Conservation (phyloP, 1,284 basidiomycete genomes). For the Sporisorium graminicola region DNA sequence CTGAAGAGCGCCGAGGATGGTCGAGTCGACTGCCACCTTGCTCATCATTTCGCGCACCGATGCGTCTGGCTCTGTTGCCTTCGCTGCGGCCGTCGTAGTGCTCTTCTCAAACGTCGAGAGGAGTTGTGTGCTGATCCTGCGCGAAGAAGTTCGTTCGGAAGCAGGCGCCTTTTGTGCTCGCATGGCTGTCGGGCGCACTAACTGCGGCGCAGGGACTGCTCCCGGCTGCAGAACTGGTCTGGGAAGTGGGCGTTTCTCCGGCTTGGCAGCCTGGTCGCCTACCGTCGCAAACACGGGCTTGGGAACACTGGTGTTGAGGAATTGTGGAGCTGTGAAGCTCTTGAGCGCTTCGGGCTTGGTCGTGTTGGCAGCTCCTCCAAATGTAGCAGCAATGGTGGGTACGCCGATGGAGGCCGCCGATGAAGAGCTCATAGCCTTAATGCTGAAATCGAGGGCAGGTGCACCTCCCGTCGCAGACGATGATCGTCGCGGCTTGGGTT, state of each 20-base stretch:
- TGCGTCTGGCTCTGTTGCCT: conserved; percentile 1
- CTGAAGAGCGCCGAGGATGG: conserved; percentile 34
- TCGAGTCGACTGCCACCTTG: conserved; percentile 45
- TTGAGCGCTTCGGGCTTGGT: conserved; percentile 42
- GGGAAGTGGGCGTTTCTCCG: conserved; percentile 39
- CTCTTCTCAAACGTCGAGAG: conserved; percentile 44
- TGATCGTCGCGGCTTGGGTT: conserved; percentile 52
- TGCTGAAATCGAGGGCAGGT: conserved; percentile 61
- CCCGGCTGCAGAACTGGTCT: conserved; percentile 39
- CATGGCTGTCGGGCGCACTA: conserved; percentile 42
- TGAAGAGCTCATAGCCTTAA: conserved; percentile 27
- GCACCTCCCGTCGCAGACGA: conserved; percentile 40
- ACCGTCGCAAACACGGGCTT: conserved; percentile 45
- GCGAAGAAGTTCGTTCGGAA: conserved; percentile 20
- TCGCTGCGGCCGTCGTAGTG: conserved; percentile 1
- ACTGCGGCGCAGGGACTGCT: conserved; percentile 27
- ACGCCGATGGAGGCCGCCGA: conserved; percentile 28
- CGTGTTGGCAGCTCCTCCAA: conserved; percentile 15
- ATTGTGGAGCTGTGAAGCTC: conserved; percentile 41
- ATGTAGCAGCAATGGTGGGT: conserved; percentile 32
- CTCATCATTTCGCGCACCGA: conserved; percentile 42
- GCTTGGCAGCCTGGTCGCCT: conserved; percentile 12
- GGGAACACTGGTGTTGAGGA: conserved; percentile 53
- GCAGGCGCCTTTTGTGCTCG: conserved; percentile 20
- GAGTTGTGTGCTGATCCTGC: conserved; percentile 37